These are phyloP conservation scores for Infundibulicybe gibba DNA, from an alignment of 768 basidiomycete genomes.

Conservation along the genomic window DNA sequence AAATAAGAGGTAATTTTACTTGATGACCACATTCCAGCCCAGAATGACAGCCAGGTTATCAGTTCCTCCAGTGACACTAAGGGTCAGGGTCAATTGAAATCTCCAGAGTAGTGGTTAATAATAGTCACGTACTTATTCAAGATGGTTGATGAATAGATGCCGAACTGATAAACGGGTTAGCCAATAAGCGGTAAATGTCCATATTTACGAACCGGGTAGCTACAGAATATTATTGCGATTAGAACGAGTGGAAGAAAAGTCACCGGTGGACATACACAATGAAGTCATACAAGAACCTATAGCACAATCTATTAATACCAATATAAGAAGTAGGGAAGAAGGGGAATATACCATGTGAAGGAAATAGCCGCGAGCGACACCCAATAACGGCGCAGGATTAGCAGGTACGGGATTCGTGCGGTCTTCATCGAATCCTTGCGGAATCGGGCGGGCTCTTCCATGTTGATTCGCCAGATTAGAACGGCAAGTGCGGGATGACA, in stretches of 20 bases:
- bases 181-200: no score
- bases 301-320: not conserved
- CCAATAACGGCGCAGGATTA: conserved; percentile 83
- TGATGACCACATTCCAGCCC: conserved; percentile 85
- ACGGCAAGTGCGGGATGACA: conserved; percentile 75
- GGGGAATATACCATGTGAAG: conserved; percentile 58
- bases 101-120: not conserved
- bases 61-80: conserved; percentile 55
- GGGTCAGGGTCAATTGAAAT: not conserved
- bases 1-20: conserved; percentile 34
- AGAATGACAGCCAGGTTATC: conserved; percentile 58
- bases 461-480: conserved; percentile 83
- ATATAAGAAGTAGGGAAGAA: not conserved
- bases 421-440: conserved; percentile 78
- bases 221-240: conserved; percentile 15
- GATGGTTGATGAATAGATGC: conserved; percentile 77
- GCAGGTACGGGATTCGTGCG: conserved; percentile 67
- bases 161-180: conserved; percentile 44
- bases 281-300: conserved; percentile 76
- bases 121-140: conserved; percentile 47
- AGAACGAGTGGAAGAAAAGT: not conserved
- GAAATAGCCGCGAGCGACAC: conserved; percentile 66
- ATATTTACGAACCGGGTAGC: conserved; percentile 49
- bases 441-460: conserved; percentile 76
- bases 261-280: conserved; percentile 50